phyloP scores from a whole-genome alignment of 2,329 filamentous ascomycete genomes.

The Sphaerulina vaccinii region DNA sequence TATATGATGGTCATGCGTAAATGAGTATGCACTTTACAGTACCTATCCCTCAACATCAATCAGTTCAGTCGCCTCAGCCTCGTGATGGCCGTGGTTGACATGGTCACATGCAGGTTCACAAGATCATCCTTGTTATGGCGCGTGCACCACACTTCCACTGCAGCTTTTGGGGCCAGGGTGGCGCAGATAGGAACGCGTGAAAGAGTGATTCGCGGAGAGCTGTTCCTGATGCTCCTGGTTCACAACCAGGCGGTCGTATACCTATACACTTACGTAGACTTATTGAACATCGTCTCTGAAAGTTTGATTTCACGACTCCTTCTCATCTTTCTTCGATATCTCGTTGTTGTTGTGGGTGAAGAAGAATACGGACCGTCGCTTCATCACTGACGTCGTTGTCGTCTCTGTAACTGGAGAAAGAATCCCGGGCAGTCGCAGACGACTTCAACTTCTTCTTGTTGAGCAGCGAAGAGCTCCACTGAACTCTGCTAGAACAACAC shows the following conservation, averaged over 20 bases:
- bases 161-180: neutral
- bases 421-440: no score
- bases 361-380: no score
- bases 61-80: no score
- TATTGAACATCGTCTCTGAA: neutral
- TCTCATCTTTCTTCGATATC: neutral
- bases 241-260: slow-evolving; percentile 4
- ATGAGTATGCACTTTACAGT: neutral
- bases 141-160: neutral
- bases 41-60: no score
- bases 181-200: slow-evolving; percentile 7
- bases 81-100: neutral
- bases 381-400: no score
- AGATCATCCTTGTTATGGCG: slow-evolving; percentile 3
- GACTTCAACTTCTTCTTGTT: no score
- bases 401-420: no score
- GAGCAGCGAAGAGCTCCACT: no score
- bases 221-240: slow-evolving; percentile 1
- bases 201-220: slow-evolving; percentile 7
- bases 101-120: slow-evolving; percentile 1
- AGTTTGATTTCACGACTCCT: neutral
- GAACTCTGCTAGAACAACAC: no score
- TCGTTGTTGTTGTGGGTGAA: no score
- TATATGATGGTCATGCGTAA: no score
- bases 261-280: neutral